Evolutionary conservation across 805 yeast genomes (phyloP).

Genomic region (Cyberlindnera bimundalis): DNA sequence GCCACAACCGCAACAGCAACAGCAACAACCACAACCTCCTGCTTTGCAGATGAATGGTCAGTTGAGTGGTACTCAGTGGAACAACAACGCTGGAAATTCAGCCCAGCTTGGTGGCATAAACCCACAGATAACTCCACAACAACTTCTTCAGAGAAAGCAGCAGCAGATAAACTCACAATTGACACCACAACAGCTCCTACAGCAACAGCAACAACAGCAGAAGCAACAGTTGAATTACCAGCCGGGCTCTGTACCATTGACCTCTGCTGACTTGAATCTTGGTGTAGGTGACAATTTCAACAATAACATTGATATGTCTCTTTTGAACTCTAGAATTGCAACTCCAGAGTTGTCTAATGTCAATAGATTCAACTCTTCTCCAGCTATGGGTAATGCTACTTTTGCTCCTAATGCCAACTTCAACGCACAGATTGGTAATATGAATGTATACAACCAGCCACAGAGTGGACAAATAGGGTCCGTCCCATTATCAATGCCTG

Average conservation of each 20-base stretch:
- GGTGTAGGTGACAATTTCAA: conserved; percentile 3
- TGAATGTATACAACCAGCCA: conserved; percentile 6
- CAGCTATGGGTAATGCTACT: conserved; percentile 15
- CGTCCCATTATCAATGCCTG: conserved; percentile 2
- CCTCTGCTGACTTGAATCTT: conserved; percentile 1
- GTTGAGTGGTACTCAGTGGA: conserved; percentile 10
- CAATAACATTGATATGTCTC: conserved; percentile 15
- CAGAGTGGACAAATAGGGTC: background rate
- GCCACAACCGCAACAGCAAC: conserved; percentile 9
- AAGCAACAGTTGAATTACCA: conserved; percentile 17
- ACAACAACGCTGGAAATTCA: conserved; percentile 15
- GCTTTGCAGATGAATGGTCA: conserved; percentile 1
- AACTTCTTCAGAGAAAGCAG: conserved; percentile 21
- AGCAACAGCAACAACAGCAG: conserved; percentile 16
- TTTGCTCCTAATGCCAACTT: conserved; percentile 9
- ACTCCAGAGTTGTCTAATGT: conserved; percentile 18
- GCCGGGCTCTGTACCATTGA: conserved; percentile 5
- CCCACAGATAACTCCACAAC: conserved; percentile 30
- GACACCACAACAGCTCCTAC: conserved; percentile 28
- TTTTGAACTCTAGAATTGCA: conserved; percentile 13
- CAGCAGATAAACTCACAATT: conserved; percentile 18
- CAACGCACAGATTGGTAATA: conserved; percentile 14
- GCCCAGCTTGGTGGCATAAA: conserved; percentile 15
- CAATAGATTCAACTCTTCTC: conserved; percentile 16
- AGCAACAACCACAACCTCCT: conserved; percentile 1